A percentile compares a stretch with the other conserved stretches of the same genome.
Conservation (phyloP, 768 basidiomycete species). For the Hygrophoropsis aurantiaca region DNA sequence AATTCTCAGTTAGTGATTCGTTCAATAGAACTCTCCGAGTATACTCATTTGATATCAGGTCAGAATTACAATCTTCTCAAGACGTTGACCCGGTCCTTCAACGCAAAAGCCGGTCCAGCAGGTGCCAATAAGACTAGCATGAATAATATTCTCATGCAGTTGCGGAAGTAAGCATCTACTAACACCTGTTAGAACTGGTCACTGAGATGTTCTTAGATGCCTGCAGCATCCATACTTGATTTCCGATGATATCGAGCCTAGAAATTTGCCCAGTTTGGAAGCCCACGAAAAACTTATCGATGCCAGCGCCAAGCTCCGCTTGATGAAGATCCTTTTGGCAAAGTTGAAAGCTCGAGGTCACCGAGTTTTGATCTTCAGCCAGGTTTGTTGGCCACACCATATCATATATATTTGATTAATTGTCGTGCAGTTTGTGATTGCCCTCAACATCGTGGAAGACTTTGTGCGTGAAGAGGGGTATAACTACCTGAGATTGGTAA, state of each 20-base stretch:
- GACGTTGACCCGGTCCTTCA: conserved; percentile 50
- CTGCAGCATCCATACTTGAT: conserved; percentile 92
- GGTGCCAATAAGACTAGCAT: conserved; percentile 52
- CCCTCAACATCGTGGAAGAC: conserved; percentile 84
- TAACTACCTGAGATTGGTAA: conserved; percentile 76
- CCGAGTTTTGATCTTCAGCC: conserved; percentile 88
- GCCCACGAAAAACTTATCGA: conserved; percentile 79
- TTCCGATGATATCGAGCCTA: conserved; percentile 76
- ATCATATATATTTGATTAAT: not conserved
- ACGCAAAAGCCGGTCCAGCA: conserved; percentile 28
- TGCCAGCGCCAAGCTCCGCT: conserved; percentile 80
- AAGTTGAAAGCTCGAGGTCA: conserved; percentile 85
- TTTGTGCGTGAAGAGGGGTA: conserved; percentile 80
- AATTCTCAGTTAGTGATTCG: conserved; percentile 61
- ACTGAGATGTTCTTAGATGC: conserved; percentile 49
- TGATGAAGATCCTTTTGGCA: conserved; percentile 76
- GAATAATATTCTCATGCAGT: conserved; percentile 85
- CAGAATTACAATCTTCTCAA: conserved; percentile 70
- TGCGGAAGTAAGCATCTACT: conserved; percentile 64
- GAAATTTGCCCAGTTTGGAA: conserved; percentile 51
- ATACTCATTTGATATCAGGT: conserved; percentile 39
- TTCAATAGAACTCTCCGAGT: conserved; percentile 11
- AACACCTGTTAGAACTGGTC: not conserved
- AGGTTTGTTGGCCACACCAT: conserved; percentile 48
- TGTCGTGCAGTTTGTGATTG: conserved; percentile 74